A percentile compares a stretch with the other conserved stretches of the same genome.
Conservation (phyloP, 257 asterid species). For the Thymus mandschuricus region DNA sequence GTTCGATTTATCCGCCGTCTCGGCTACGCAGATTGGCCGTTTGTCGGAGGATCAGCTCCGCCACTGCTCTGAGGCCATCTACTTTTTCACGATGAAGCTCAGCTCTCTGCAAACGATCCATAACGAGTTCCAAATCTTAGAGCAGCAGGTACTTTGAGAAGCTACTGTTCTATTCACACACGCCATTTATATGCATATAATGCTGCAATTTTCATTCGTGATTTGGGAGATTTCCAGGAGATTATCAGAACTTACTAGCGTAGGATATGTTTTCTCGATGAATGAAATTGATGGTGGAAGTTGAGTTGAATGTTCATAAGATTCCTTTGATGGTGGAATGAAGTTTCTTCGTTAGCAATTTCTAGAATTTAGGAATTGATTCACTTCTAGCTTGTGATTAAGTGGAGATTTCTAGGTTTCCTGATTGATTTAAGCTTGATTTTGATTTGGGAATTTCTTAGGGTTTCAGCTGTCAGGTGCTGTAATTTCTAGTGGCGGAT, state of each 20-base stretch:
- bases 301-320: not conserved
- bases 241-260: no score
- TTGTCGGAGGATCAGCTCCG: slow-evolving; percentile 56
- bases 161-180: not conserved
- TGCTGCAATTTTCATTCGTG: not conserved
- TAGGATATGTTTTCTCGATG: not conserved
- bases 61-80: slow-evolving; percentile 61
- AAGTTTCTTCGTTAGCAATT: no score
- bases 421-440: not conserved
- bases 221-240: no score
- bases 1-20: slow-evolving; percentile 45
- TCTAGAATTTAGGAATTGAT: not conserved
- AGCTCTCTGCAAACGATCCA: slow-evolving; percentile 43
- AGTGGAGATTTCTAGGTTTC: not conserved
- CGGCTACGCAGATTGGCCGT: slow-evolving; percentile 23
- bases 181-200: not conserved
- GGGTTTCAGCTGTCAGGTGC: not conserved
- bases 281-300: not conserved
- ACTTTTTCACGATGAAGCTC: slow-evolving; percentile 35
- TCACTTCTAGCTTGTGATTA: not conserved
- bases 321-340: no score
- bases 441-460: not conserved
- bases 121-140: slow-evolving; percentile 44
- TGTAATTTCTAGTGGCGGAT: not conserved
- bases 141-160: slow-evolving; percentile 26